These are phyloP conservation scores for Eucalyptus cladocalyx DNA, from an alignment of 345 rosid species.

Conservation along the genomic window DNA sequence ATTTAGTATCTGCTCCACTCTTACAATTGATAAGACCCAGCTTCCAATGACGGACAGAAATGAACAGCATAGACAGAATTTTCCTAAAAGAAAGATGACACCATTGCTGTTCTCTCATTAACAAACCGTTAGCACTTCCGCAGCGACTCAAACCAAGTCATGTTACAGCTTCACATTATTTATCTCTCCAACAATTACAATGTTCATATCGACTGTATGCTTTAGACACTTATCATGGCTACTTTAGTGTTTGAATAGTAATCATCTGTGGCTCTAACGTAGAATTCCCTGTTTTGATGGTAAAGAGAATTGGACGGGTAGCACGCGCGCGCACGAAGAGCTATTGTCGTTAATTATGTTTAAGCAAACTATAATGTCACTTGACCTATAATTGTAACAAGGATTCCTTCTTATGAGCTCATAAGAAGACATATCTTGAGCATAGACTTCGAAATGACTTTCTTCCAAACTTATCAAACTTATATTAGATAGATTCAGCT, in stretches of 20 bases:
- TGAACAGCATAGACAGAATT: not conserved
- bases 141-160: not conserved
- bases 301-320: not conserved
- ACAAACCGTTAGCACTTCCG: not conserved
- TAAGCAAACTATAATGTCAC: not conserved
- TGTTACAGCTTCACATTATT: not conserved
- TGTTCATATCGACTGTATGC: not conserved
- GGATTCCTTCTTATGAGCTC: not conserved
- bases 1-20: not conserved
- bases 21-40: not conserved
- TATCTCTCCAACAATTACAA: not conserved
- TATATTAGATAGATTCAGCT: not conserved
- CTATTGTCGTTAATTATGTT: not conserved
- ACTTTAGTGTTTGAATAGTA: not conserved
- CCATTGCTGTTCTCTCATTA: not conserved
- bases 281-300: not conserved
- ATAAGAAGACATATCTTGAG: not conserved
- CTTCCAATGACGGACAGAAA: not conserved
- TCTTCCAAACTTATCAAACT: not conserved
- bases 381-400: not conserved
- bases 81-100: not conserved
- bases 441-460: not conserved
- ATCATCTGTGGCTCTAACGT: not conserved
- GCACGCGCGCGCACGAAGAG: fast-evolving
- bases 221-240: not conserved